Percentiles rank a stretch among this genome's conserved stretches.
Evolutionary conservation across 1,284 basidiomycete species (phyloP).

Genomic region (Trichosporon coremiiforme): DNA sequence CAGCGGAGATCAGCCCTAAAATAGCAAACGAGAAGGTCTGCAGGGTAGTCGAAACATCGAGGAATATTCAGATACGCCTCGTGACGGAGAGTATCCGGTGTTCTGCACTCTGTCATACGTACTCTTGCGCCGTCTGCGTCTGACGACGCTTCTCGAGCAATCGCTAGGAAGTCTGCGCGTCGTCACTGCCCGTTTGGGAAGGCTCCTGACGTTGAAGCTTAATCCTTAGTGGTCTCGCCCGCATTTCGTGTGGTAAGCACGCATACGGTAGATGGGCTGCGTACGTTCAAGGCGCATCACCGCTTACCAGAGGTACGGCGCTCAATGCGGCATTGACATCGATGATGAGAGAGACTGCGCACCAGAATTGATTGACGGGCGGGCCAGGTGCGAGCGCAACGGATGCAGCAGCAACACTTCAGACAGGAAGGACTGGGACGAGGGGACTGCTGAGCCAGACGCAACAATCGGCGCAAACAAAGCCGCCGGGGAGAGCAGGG

Average conservation of each 20-base stretch:
- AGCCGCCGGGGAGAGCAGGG: no score
- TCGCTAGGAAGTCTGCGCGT: background rate
- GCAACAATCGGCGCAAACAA: no score
- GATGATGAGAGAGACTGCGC: background rate
- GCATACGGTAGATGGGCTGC: background rate
- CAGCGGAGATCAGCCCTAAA: no score
- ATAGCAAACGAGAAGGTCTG: background rate
- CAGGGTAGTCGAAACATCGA: background rate
- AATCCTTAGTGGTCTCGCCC: background rate
- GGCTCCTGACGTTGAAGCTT: background rate
- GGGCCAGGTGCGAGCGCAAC: background rate
- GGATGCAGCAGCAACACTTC: no score
- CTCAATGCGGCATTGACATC: background rate
- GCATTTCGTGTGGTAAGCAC: background rate
- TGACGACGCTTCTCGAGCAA: background rate
- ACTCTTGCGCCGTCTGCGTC: background rate
- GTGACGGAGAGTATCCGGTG: background rate
- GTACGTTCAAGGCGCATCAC: background rate
- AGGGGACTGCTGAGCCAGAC: no score
- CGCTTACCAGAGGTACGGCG: background rate
- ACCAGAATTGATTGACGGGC: background rate
- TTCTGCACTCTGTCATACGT: background rate
- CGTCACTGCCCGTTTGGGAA: constrained; percentile 10
- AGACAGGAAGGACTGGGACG: no score
- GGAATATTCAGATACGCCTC: background rate